Base-by-base conservation (phyloP, 148 eudicot genomes). In the Heliosperma pusillum region DNA sequence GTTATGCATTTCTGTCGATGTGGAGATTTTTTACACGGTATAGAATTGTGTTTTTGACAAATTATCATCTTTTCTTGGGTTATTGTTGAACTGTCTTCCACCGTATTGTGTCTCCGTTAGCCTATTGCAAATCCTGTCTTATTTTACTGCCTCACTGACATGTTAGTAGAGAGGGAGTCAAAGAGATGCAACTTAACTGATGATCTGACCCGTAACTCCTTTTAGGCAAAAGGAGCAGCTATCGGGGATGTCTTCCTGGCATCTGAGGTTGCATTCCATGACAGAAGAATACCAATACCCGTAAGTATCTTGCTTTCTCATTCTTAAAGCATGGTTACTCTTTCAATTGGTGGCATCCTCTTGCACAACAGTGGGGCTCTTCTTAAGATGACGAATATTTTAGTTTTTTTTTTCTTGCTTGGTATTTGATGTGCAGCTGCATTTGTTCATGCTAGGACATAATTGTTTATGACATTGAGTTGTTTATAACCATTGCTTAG, bases 241-340 rank as follows among this genome's bases (percentile, higher is more conserved):
- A 83, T 94, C 65, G 91, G 93, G 36, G 97, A 94, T 85, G 87
- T 91, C 42, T 91, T 74, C 72, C 83, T 91, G 80, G 97, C 87
- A 68, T 85, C 97, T 58, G 90, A 91, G 15, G 82, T 94, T 74
- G 92, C 97, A 60, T 94, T 94, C 80, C 97, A 94, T 77, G 98
- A 94, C 66, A 84, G 96, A 74, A 88, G 98, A 85, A 91, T 90
- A 77, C 97, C 98, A n/a, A 89, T 95, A 71, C 98, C 97, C 74
- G 98, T 95, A 86, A 89, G 96, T 78, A 53, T 50, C 50, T 29
- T 20, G 22, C 19, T 69, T 75, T 20, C 59, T 61, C 42, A 29
- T 33, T 29, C 42, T 44, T 66, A 62, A 36, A 56, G 16, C 24
- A 29, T 45, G 57, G 27, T 56, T 17, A 4, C 5, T 21, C 21